Evolutionary conservation across 1,284 basidiomycete genomes (phyloP).

Genomic region (Pterulicium gracile): DNA sequence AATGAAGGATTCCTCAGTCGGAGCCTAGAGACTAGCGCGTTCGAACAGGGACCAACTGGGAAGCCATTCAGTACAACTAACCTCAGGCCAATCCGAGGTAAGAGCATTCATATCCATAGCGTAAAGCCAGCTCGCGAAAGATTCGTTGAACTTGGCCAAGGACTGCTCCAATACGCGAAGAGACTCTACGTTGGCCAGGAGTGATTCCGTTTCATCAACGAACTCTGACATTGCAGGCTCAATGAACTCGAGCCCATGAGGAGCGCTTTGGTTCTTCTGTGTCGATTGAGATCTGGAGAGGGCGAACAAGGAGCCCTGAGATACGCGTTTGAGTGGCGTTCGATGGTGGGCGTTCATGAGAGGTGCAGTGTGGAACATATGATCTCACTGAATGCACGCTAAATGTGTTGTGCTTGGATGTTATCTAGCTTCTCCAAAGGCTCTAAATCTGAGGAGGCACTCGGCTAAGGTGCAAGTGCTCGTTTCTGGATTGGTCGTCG

Average conservation of each 20-base stretch:
- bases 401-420: no score
- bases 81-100: constrained; percentile 87
- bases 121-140: constrained; percentile 86
- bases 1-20: constrained; percentile 49
- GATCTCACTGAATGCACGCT: no score
- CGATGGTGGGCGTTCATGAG: constrained; percentile 24
- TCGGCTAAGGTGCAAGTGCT: no score
- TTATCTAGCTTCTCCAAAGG: no score
- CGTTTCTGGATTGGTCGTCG: no score
- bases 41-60: constrained; percentile 1
- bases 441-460: no score
- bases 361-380: no score
- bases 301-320: constrained; percentile 82
- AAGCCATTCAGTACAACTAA: no score
- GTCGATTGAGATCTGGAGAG: constrained; percentile 74
- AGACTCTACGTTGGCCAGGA: constrained; percentile 68
- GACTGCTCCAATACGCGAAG: constrained; percentile 67
- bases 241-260: constrained; percentile 80
- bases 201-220: constrained; percentile 74
- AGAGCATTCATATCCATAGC: constrained; percentile 92
- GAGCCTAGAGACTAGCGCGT: constrained; percentile 31
- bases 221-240: constrained; percentile 79
- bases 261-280: constrained; percentile 58
- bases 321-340: constrained; percentile 82
- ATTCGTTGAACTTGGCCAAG: constrained; percentile 83